phyloP scores from a whole-genome alignment of 768 basidiomycete genomes.

The Artomyces pyxidatus region DNA sequence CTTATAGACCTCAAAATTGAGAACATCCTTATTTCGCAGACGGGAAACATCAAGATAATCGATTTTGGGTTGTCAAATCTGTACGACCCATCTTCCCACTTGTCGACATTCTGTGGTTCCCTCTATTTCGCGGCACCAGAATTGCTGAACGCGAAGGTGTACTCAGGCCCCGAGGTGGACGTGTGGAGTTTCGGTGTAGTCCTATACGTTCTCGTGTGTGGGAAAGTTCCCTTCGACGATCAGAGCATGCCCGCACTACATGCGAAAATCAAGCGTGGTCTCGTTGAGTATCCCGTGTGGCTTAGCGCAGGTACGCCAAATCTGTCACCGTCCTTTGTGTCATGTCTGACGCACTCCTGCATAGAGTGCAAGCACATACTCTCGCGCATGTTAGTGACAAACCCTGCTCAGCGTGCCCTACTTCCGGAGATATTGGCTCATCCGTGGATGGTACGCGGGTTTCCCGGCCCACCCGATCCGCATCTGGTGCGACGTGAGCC shows the following conservation, averaged over 20 bases:
- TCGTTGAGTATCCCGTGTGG: conserved; percentile 98
- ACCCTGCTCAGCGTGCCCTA: conserved; percentile 75
- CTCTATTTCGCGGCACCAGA: conserved; percentile 99
- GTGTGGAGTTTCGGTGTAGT: conserved; percentile 99
- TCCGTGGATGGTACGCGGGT: conserved; percentile 91
- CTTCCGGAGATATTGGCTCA: conserved; percentile 81
- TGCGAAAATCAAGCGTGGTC: conserved; percentile 96
- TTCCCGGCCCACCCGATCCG: conserved; percentile 66
- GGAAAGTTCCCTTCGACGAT: conserved; percentile 98
- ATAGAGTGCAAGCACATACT: conserved; percentile 92
- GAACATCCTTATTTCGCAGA: conserved; percentile 97
- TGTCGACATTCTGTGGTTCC: conserved; percentile 95
- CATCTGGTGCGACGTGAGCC: conserved; percentile 89
- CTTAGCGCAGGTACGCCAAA: conserved; percentile 70
- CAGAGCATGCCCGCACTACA: conserved; percentile 99
- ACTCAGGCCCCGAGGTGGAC: conserved; percentile 96
- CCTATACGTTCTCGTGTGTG: conserved; percentile 94
- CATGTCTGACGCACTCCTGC: conserved; percentile 10
- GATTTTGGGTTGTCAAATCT: conserved; percentile 98
- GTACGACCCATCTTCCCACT: conserved; percentile 72
- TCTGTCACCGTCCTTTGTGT: background rate
- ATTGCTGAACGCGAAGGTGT: conserved; percentile 91
- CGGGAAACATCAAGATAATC: conserved; percentile 99
- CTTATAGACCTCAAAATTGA: conserved; percentile 90
- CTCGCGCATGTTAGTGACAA: conserved; percentile 93